Conservation (phyloP, 2,329 filamentous ascomycete species). For the Fusarium mangiferae region DNA sequence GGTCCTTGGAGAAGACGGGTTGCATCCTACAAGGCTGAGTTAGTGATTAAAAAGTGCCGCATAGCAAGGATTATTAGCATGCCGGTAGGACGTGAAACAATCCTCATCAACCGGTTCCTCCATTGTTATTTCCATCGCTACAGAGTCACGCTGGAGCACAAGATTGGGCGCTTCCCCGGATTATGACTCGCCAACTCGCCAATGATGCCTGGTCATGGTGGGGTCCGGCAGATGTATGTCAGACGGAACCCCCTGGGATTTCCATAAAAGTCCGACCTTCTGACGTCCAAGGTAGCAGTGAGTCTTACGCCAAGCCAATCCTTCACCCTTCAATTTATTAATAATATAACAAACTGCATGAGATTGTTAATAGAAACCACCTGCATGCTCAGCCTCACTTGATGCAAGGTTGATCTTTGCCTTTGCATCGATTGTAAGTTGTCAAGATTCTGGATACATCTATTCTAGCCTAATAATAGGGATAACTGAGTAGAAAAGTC, state of each 20-base stretch:
- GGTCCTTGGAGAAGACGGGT: background rate
- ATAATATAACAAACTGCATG: rapidly evolving
- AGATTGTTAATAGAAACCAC: background rate
- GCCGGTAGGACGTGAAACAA: background rate
- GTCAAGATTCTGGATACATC: rapidly evolving
- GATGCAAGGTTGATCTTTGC: background rate
- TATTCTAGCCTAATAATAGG: too few species aligned
- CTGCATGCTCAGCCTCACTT: background rate
- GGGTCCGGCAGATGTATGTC: background rate
- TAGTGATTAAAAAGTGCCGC: background rate
- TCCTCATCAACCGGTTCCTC: background rate
- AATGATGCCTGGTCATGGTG: background rate
- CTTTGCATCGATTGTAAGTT: background rate
- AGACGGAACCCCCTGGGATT: background rate
- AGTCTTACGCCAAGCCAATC: background rate
- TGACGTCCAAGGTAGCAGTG: background rate
- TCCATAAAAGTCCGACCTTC: background rate
- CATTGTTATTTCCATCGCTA: background rate
- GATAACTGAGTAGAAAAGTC: rapidly evolving
- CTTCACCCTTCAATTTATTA: background rate
- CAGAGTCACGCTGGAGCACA: rapidly evolving
- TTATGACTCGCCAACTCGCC: background rate
- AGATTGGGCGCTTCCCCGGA: too few species aligned
- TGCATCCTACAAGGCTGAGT: background rate
- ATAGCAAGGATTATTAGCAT: background rate